Conservation (phyloP, 2,329 filamentous ascomycete species). For the Parastagonospora avenae region DNA sequence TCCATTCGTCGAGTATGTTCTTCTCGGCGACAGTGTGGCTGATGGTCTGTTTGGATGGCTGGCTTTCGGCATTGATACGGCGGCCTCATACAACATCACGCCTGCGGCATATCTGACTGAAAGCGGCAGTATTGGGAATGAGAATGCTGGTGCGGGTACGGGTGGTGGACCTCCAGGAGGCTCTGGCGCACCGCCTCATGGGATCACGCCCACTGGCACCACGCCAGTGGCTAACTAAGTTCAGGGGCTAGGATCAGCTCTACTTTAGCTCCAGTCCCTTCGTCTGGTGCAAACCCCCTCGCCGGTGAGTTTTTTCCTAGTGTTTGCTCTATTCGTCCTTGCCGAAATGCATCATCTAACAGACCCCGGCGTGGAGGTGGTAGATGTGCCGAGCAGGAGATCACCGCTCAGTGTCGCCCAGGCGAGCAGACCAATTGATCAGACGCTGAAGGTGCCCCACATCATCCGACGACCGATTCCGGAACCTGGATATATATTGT, state of each 20-base stretch:
- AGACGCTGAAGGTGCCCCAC: no score
- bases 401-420: no score
- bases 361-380: slow-evolving; percentile 2
- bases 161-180: slow-evolving; percentile 18
- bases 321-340: not conserved
- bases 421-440: no score
- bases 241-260: slow-evolving; percentile 6
- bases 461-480: no score
- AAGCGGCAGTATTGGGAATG: slow-evolving; percentile 37
- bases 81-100: slow-evolving; percentile 30
- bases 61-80: slow-evolving; percentile 37
- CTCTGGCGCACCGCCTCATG: slow-evolving; percentile 3
- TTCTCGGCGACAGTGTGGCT: slow-evolving; percentile 56
- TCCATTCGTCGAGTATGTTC: slow-evolving; percentile 64
- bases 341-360: slow-evolving; percentile 3
- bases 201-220: slow-evolving; percentile 6
- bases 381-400: not conserved
- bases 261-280: slow-evolving; percentile 9
- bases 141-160: slow-evolving; percentile 20
- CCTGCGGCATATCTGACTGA: slow-evolving; percentile 32
- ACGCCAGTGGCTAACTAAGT: not conserved
- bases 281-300: slow-evolving; percentile 5
- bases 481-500: no score
- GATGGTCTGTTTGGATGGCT: slow-evolving; percentile 44
- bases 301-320: not conserved